Percentiles rank a stretch among this genome's conserved stretches.
Conservation (phyloP, 495 filamentous ascomycete genomes). For the Penicillium simplicissimum region DNA sequence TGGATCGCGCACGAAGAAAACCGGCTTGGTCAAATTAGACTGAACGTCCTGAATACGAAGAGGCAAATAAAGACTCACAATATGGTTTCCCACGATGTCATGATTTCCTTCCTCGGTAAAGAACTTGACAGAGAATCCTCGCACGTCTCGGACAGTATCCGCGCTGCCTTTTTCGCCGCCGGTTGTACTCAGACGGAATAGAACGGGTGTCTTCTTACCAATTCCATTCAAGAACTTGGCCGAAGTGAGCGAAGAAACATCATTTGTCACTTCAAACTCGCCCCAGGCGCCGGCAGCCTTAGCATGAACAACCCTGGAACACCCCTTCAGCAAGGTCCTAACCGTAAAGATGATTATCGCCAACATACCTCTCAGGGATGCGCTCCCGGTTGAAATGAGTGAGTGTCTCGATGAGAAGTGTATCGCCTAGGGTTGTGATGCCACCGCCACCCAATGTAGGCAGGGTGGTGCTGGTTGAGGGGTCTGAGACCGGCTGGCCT, state of each 20-base stretch:
- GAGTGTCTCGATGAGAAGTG: conserved; percentile 38
- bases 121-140: conserved; percentile 69
- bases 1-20: conserved; percentile 58
- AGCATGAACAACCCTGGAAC: conserved; percentile 68
- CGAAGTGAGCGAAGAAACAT: conserved; percentile 36
- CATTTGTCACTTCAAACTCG: conserved; percentile 63
- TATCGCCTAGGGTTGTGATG: conserved; percentile 31
- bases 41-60: background rate
- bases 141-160: too few species aligned
- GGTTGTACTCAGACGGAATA: conserved; percentile 63
- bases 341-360: background rate
- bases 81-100: conserved; percentile 64
- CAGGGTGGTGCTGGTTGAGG: conserved; percentile 29
- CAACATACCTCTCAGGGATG: conserved; percentile 53
- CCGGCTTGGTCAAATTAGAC: conserved; percentile 26
- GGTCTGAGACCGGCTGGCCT: conserved; percentile 32
- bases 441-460: conserved; percentile 32
- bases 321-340: background rate
- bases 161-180: conserved; percentile 60
- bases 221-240: conserved; percentile 52
- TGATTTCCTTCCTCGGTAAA: conserved; percentile 74
- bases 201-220: conserved; percentile 59
- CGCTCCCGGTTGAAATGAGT: conserved; percentile 70
- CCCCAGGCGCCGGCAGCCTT: conserved; percentile 80
- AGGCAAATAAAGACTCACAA: conserved; percentile 12